A percentile compares a stretch with the other conserved stretches of the same genome.
Evolutionary conservation across 805 yeast species (phyloP).

Genomic region (Barnettozyma salicaria): DNA sequence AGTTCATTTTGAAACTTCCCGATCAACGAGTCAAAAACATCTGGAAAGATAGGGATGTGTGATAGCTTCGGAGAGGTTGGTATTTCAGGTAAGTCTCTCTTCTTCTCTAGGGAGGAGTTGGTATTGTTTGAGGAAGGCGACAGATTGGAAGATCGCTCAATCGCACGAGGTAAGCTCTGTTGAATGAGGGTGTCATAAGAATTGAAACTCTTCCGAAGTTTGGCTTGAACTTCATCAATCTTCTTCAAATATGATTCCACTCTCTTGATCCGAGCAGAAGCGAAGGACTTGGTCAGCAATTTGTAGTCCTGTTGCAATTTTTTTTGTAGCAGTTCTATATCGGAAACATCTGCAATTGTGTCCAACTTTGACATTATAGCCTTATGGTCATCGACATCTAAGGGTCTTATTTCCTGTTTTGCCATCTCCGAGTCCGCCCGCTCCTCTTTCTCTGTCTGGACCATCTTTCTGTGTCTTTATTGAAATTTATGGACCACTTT

Average conservation of each 20-base stretch:
- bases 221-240: conserved; percentile 28
- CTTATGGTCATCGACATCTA: conserved; percentile 3
- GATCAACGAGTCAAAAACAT: conserved; percentile 17
- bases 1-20: conserved; percentile 15
- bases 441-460: too few species aligned
- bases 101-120: neutral
- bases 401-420: neutral
- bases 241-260: conserved; percentile 29
- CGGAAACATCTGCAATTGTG: conserved; percentile 10
- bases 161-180: conserved; percentile 16
- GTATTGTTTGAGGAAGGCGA: too few species aligned
- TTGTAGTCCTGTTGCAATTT: conserved; percentile 29
- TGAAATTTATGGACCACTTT: too few species aligned
- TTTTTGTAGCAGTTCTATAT: conserved; percentile 20
- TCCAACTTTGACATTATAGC: conserved; percentile 8
- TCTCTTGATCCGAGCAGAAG: conserved; percentile 26
- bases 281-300: conserved; percentile 26
- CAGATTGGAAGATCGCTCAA: too few species aligned
- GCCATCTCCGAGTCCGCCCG: neutral
- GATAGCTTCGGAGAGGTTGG: conserved; percentile 14
- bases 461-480: too few species aligned
- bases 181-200: conserved; percentile 18
- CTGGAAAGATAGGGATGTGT: conserved; percentile 20
- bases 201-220: conserved; percentile 19
- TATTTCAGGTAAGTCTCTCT: conserved; percentile 8